phyloP scores from a whole-genome alignment of 371 early-diverging fungal species.

The Funneliformis caledonium region DNA sequence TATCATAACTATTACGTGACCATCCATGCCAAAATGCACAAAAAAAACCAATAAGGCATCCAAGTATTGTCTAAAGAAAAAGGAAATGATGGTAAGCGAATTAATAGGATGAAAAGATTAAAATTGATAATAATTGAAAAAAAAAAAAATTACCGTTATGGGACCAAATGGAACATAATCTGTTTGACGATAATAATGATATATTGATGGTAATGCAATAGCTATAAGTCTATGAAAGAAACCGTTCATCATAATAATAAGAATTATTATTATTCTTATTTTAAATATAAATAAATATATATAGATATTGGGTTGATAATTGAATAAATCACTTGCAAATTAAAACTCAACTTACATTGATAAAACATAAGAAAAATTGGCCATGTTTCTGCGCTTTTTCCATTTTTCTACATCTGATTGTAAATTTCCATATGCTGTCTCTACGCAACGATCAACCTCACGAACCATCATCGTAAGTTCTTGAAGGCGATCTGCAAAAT shows the following conservation, averaged over 20 bases:
- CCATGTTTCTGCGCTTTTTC: conserved; percentile 5
- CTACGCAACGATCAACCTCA: conserved; percentile 11
- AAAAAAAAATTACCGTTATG: background rate
- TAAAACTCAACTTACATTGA: background rate
- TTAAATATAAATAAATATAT: background rate
- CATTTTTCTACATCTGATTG: conserved; percentile 24
- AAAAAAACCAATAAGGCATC: background rate
- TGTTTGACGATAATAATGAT: conserved; percentile 19
- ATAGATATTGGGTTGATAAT: background rate
- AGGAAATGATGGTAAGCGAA: background rate
- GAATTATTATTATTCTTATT: too few species aligned
- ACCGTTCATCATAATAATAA: too few species aligned
- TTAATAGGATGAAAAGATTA: background rate
- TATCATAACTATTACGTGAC: conserved; percentile 12
- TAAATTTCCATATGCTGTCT: conserved; percentile 4
- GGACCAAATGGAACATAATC: background rate
- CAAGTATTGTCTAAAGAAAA: conserved; percentile 8
- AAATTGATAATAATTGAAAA: background rate
- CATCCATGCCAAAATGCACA: conserved; percentile 23
- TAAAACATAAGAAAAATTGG: conserved; percentile 13
- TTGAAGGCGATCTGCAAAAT: conserved; percentile 10
- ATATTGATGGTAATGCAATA: conserved; percentile 10
- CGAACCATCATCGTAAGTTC: conserved; percentile 24
- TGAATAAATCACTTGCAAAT: background rate
- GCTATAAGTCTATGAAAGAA: background rate